Evolutionary conservation across 2,329 filamentous ascomycete genomes (phyloP).

Genomic region (Hypoxylon sp.): DNA sequence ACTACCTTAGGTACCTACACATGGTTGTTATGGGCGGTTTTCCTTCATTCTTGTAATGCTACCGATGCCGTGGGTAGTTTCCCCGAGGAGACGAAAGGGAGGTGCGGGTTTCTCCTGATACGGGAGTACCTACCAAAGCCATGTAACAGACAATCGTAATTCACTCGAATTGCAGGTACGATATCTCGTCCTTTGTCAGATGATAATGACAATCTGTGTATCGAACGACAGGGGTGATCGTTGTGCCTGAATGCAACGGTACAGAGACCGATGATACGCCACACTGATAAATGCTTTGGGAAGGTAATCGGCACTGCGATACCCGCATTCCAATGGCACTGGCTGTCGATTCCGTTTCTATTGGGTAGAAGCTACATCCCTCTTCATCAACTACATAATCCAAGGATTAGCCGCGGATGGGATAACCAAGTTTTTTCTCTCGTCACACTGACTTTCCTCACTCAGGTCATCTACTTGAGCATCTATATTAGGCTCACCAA

Average conservation of each 20-base stretch:
- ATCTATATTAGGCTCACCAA: slow-evolving; percentile 20
- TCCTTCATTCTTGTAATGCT: not conserved
- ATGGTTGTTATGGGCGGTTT: not conserved
- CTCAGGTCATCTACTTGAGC: not conserved
- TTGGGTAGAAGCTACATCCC: slow-evolving; percentile 10
- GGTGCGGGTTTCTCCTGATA: not conserved
- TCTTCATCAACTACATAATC: slow-evolving; percentile 31
- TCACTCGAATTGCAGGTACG: not conserved
- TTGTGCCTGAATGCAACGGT: not conserved
- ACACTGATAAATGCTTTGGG: not conserved
- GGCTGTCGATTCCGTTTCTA: not conserved
- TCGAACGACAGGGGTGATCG: not conserved
- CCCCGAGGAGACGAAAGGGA: not conserved
- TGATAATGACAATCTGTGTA: not conserved
- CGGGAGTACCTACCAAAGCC: not conserved
- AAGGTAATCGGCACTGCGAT: not conserved
- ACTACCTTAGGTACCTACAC: no score
- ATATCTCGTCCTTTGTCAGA: not conserved
- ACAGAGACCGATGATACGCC: not conserved
- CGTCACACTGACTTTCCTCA: slow-evolving; percentile 6
- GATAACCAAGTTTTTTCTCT: slow-evolving; percentile 18
- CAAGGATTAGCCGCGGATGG: slow-evolving; percentile 28
- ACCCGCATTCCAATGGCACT: not conserved
- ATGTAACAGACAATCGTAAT: not conserved
- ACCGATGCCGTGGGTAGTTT: not conserved